Base-by-base conservation (phyloP, 2,329 filamentous ascomycete species). In the Colletotrichum chlorophyti region DNA sequence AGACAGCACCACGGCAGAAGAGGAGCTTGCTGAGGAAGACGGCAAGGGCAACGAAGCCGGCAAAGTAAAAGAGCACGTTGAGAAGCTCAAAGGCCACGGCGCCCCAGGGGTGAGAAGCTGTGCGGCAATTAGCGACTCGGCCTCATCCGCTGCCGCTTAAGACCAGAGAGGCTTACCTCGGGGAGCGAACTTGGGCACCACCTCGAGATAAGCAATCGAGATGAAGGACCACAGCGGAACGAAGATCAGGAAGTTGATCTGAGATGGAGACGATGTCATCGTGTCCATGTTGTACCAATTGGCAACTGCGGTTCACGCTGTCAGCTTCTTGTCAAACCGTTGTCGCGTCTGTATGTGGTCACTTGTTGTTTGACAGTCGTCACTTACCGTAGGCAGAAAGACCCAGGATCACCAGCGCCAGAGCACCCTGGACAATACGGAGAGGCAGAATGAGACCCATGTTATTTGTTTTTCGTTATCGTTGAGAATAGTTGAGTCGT, bases 211-310 rank as follows among this genome's bases (percentile, higher is more conserved):
- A 46, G 72, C 67, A 49, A 87, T 68, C 8, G 84, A 85, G 50
- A 85, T 21, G 32, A 87, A 68, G 24, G 84, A 83, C 65, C 83
- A 79, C 38, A 83, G 62, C 2, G 83, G 79, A 23, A 75, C 75
- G 66, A 84, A 83, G 65, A 87, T 72, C 61, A 87, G 71, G 69
- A 86, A 86, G 74, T 80, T 82, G 71, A 88, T 72, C 61, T 84
- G 79, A 4, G 77, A 73, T 0, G 85, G 85, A n/a, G 84, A 79
- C 15, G 77, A 64, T 4, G 78, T 79, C 63, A 79, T 74, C 66
- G 82, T 88, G 65, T 84, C 74, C 59, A 71, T 74, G 68, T 82
- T 77, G 69, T 85, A 87, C 82, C 83, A 87, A 70, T 87, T 77
- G 63, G 82, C 76, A 53, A 88, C 85, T 88, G 53, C 58, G 29